Evolutionary conservation across 1,284 basidiomycete genomes (phyloP), one percentile per base, ranked within the genome.

Genomic region (Leccinum griseonigrum): DNA sequence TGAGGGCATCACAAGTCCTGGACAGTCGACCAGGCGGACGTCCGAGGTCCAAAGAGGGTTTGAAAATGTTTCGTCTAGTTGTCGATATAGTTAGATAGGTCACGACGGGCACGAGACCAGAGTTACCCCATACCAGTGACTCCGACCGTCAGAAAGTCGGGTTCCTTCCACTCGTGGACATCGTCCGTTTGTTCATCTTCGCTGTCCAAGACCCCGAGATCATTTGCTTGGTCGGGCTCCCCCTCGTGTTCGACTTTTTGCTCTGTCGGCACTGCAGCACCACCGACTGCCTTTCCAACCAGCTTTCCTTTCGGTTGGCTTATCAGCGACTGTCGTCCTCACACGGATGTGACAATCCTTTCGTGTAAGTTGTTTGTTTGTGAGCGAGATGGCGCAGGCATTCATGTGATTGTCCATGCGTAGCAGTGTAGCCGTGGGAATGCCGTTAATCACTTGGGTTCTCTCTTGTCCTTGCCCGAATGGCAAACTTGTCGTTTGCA

Each of bases 41-140:
- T 92, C 87, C 1, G 81, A 77, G 50, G 88, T 92, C 90, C 90
- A 95, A 90, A 95, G 55, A 94, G 83, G 0, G 95, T 96, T 74
- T 97, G n/a, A n/a, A n/a, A 22, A 22, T 22, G 22, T 22, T 22
- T 22, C 22, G 22, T 22, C 22, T 22, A 22, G 22, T 22, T 22
- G 22, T 22, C 22, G 22, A 22, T 22, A 22, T 22, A 22, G 22
- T 22, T 22, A 22, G 22, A 22, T 22, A 22, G 22, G 22, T 22
- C 22, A 22, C 22, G 22, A 22, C 22, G 22, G 22, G 22, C 31
- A 22, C 36, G 59, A 29, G 16, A 55, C 2, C 9, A 46, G 13
- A 13, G 11, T 6, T 13, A 10, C 1, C 9, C 13, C 7, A 38
- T 69, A 85, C 94, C 94, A 64, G 96, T 90, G 36, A 96, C 74